A percentile compares a stretch with the other conserved stretches of the same genome.
phyloP scores from a whole-genome alignment of 1,284 basidiomycete genomes.

The Puccinia horiana region DNA sequence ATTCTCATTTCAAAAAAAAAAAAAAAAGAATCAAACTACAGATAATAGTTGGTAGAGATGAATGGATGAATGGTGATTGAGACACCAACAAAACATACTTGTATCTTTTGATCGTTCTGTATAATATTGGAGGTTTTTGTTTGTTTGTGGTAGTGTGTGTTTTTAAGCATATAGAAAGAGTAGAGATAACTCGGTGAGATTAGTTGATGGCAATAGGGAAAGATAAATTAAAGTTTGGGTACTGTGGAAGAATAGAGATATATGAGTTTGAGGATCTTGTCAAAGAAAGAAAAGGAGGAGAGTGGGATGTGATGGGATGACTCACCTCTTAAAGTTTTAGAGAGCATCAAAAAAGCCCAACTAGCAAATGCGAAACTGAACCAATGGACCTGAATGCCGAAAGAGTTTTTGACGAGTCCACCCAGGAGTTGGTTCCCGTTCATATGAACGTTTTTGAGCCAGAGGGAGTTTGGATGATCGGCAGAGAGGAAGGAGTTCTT shows the following conservation, averaged over 20 bases:
- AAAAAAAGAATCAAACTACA: neutral
- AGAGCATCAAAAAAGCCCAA: constrained; percentile 93
- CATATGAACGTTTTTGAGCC: constrained; percentile 1
- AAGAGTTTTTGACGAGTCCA: constrained; percentile 69
- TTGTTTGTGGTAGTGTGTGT: no score
- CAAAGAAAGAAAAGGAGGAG: neutral
- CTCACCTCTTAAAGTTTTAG: constrained; percentile 72
- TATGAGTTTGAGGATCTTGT: neutral
- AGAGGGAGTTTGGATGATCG: neutral
- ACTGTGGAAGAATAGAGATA: neutral
- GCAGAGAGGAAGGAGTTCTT: constrained; percentile 62
- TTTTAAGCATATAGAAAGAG: no score
- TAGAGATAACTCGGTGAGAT: no score
- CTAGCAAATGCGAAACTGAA: constrained; percentile 71
- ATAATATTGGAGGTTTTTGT: no score
- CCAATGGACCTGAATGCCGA: constrained; percentile 76
- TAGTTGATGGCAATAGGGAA: neutral
- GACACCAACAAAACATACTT: neutral
- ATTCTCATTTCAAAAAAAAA: neutral
- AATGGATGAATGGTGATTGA: neutral
- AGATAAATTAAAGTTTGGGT: neutral
- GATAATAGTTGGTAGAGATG: no score
- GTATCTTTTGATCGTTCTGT: neutral
- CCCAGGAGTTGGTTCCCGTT: constrained; percentile 54
- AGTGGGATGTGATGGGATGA: neutral